A percentile compares a stretch with the other conserved stretches of the same genome.
Conservation (phyloP, 148 eudicot species). For the Rhododendron mucronatum region DNA sequence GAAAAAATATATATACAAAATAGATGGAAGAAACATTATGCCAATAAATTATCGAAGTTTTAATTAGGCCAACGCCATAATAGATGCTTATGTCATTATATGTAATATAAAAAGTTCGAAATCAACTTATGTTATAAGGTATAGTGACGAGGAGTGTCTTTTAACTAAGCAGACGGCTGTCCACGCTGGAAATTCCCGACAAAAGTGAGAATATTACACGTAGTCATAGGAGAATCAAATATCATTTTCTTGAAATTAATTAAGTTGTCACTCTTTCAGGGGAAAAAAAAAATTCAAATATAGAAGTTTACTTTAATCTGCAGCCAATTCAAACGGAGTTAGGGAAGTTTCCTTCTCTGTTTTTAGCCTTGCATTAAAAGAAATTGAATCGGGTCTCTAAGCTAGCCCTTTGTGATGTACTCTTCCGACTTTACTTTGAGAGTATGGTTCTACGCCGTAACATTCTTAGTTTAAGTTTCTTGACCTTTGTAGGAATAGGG, state of each 20-base stretch:
- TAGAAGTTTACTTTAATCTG: neutral
- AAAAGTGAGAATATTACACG: neutral
- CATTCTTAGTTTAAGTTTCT: too few relatives aligned
- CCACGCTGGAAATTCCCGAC: neutral
- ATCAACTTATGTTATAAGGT: neutral
- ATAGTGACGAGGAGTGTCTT: neutral
- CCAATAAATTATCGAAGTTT: neutral
- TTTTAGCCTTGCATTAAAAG: too few relatives aligned
- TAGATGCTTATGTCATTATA: neutral
- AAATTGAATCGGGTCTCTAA: neutral
- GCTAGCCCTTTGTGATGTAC: neutral
- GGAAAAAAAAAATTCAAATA: too few relatives aligned
- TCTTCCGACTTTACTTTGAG: neutral
- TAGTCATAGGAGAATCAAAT: neutral
- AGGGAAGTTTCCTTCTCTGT: neutral
- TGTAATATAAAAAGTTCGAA: neutral
- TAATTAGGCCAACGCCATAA: neutral
- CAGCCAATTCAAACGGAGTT: neutral
- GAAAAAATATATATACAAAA: too few relatives aligned
- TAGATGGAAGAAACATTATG: neutral
- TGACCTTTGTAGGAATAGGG: too few relatives aligned
- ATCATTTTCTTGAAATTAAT: neutral
- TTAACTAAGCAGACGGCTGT: neutral
- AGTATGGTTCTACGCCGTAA: too few relatives aligned
- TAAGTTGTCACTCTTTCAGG: too few relatives aligned